Base-by-base conservation (phyloP, 768 basidiomycete genomes). In the Gyrodon lividus region DNA sequence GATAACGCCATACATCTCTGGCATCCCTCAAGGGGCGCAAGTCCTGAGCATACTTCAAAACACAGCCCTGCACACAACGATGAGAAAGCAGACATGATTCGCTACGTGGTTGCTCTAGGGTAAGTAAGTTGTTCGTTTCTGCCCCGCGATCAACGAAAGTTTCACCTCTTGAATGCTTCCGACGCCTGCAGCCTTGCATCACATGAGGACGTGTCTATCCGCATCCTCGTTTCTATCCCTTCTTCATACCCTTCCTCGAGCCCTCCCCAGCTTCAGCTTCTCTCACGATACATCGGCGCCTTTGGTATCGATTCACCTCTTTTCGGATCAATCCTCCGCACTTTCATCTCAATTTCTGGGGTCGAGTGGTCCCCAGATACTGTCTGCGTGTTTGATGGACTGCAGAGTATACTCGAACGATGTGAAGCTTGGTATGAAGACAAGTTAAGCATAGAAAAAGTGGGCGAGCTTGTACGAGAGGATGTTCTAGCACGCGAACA, bases 361-460 rank as follows among this genome's bases (percentile, higher is more conserved):
- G 78, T 90, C n/a, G 87, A 91, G 56, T 95, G 87, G 83, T 72
- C 75, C 3, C 73, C 79, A 20, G 90, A 84, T 26, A 76, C 74
- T 1, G 84, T 93, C 16, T 92, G 89, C 56, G 87, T 94, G 12
- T 95, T 93, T 62, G 92, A 95, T 56, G 92, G 92, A 10, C 68
- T 94, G 23, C 89, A 92, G 67, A 82, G 75, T 59, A 80, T 89
- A 9, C 67, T 86, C 26, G 89, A 92, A 42, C 72, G 74, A 14
- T 86, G 84, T 55, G 72, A 76, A 20, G 60, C 63, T 34, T 94
- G 92, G 92, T 87, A 90, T 57, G 77, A 78, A 53, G 81, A 84
- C n/a, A 82, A 75, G 16, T 70, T 87, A 22, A 82, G 72, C 59
- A 72, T 68, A 22, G 82, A 81, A 46, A 81, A 75, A 35, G 78